Percentiles rank a stretch among this genome's conserved stretches.
These are phyloP conservation scores for Bacidia gigantensis DNA, from an alignment of 495 filamentous ascomycete species.

Conservation along the genomic window DNA sequence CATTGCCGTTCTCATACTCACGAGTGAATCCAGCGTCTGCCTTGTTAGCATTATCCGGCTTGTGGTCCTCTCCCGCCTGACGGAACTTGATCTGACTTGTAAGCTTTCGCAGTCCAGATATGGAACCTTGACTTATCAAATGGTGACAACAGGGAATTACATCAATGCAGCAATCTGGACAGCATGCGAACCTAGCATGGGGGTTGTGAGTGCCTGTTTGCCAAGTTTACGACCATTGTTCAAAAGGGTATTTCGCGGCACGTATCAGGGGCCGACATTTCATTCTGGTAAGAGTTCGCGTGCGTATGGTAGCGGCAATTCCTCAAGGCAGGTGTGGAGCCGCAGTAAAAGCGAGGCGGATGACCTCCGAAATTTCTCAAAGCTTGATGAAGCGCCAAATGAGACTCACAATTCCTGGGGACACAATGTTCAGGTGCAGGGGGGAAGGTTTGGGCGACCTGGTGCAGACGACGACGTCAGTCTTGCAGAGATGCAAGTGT, in stretches of 20 bases:
- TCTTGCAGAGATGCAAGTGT: conserved; percentile 5
- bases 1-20: neutral
- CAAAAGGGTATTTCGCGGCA: neutral
- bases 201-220: conserved; percentile 14
- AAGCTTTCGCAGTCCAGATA: neutral
- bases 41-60: conserved; percentile 6
- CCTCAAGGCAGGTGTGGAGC: conserved; percentile 3
- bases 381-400: conserved; percentile 3
- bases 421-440: conserved; percentile 8
- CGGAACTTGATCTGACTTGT: conserved; percentile 6
- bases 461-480: neutral
- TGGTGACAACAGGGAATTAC: conserved; percentile 5
- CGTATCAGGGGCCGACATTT: conserved; percentile 4
- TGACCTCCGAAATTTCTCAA: conserved; percentile 4
- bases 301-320: neutral
- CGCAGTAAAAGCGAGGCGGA: neutral
- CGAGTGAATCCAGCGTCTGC: neutral
- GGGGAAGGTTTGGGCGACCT: neutral
- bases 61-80: conserved; percentile 5
- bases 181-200: conserved; percentile 11
- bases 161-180: conserved; percentile 19
- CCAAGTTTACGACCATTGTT: conserved; percentile 14
- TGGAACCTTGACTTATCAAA: neutral
- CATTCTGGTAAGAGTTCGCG: neutral
- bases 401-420: conserved; percentile 1